phyloP scores from a whole-genome alignment of 768 basidiomycete species.

The Pleurotus salmoneostramineus region DNA sequence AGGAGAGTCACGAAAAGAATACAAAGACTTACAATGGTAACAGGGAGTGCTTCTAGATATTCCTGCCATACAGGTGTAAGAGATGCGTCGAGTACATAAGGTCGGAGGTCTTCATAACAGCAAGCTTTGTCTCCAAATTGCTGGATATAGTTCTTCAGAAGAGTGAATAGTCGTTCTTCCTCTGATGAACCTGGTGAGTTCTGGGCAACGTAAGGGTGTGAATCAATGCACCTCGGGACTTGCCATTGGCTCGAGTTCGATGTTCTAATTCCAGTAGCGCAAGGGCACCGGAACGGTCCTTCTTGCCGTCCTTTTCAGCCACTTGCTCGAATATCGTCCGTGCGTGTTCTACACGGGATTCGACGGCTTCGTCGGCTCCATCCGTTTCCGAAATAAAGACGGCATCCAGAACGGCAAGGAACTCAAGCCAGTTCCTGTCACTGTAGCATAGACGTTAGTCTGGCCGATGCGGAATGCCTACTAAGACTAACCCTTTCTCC shows the following conservation, averaged over 20 bases:
- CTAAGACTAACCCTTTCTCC: conserved; percentile 50
- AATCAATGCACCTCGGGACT: conserved; percentile 39
- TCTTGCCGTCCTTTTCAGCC: conserved; percentile 61
- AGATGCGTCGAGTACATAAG: conserved; percentile 55
- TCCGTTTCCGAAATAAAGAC: conserved; percentile 46
- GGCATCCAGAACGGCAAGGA: conserved; percentile 69
- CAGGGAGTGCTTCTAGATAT: conserved; percentile 45
- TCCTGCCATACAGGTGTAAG: conserved; percentile 47
- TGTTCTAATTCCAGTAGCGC: conserved; percentile 76
- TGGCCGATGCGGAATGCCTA: not conserved
- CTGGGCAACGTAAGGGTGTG: conserved; percentile 1
- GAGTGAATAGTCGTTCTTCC: conserved; percentile 45
- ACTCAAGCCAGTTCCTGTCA: conserved; percentile 86
- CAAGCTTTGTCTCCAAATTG: conserved; percentile 77
- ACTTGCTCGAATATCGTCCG: conserved; percentile 51
- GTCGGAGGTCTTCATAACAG: conserved; percentile 82
- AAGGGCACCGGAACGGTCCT: conserved; percentile 71
- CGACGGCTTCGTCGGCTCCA: conserved; percentile 32
- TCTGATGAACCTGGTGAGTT: not conserved
- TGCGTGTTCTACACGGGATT: conserved; percentile 13
- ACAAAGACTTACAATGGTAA: conserved; percentile 39
- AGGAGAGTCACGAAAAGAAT: not conserved
- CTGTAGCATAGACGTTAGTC: conserved; percentile 26
- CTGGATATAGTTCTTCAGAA: conserved; percentile 67
- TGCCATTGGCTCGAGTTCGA: conserved; percentile 42